Evolutionary conservation across 2,329 filamentous ascomycete genomes (phyloP), one percentile per base, ranked within the genome.

Genomic region (Leptosphaerulina australis): DNA sequence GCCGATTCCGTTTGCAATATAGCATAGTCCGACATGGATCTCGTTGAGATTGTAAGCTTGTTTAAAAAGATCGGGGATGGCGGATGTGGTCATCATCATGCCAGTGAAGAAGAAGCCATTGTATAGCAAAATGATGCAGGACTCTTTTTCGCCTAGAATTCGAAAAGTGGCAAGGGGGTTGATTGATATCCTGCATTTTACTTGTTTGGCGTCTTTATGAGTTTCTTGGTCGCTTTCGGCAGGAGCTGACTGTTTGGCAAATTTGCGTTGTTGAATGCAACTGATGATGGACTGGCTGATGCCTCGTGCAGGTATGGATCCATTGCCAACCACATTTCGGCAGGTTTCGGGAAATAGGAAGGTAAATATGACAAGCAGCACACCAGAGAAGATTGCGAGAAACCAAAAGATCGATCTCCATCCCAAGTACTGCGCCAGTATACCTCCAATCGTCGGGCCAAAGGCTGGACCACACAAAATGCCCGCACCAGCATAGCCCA

Each of bases 401-500:
- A 74, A 74, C 69, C 70, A 74, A 55, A 76, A 76, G n/a, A 74
- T 74, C 1, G 68, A 67, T 25, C 69, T 63, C 65, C 72, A 75
- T 8, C 72, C 72, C 1, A 74, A 62, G 6, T 40, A 67, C 34
- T 65, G 62, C 4, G 64, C 60, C 2, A 69, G 39, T 0, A 69
- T 49, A 2, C 61, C 65, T 17, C 72, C 72, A 9, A 75, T 67
- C 0, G 70, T 68, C 22, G 72, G 72, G 0, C 68, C 71, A 38
- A 71, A 66, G 5, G 67, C 58, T 24, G 67, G 55, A 9, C 70
- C 60, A 54, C 68, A 63, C 9, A 70, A 39, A 3, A 68, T 14
- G 81, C 84, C 5, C 78, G 78, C 31, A 79, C 81, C n/a, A 85
- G 82, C 50, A 85, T 81, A 48, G 82, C 88, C 75, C 73, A 92